Conservation (phyloP, 805 yeast genomes). For the Priceomyces medius region DNA sequence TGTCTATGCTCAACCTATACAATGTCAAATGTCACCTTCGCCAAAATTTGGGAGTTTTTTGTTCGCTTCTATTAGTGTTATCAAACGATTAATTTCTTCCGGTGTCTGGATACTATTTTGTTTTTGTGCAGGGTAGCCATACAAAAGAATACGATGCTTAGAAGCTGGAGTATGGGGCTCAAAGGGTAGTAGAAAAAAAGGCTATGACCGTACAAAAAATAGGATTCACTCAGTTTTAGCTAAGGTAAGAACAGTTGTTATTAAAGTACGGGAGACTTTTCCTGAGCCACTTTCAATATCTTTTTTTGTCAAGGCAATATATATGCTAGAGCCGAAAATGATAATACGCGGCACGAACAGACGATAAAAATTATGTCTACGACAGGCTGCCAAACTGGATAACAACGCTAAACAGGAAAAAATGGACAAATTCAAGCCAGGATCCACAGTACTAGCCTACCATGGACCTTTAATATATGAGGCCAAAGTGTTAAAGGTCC, state of each 20-base stretch:
- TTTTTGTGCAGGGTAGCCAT: not conserved
- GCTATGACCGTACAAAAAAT: too few relatives aligned
- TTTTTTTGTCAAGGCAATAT: too few relatives aligned
- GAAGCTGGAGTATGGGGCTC: not conserved
- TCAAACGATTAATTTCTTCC: not conserved
- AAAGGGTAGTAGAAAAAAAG: too few relatives aligned
- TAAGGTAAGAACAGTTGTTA: too few relatives aligned
- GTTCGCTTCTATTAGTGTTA: constrained; percentile 1
- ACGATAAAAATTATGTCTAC: too few relatives aligned
- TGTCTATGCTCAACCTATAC: not conserved
- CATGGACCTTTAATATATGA: constrained; percentile 91
- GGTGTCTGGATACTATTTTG: not conserved
- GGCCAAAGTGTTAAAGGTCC: constrained; percentile 71
- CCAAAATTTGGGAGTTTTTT: not conserved
- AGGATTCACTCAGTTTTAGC: too few relatives aligned
- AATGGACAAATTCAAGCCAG: constrained; percentile 17
- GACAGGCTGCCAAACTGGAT: too few relatives aligned
- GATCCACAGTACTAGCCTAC: constrained; percentile 57
- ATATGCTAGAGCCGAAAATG: too few relatives aligned
- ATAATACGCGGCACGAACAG: too few relatives aligned
- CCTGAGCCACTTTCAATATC: too few relatives aligned
- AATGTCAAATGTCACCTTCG: not conserved
- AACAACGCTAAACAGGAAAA: not conserved
- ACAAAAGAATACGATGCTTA: not conserved
- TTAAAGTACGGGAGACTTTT: too few relatives aligned